These are phyloP conservation scores for Ceratocystis huliohia DNA, from an alignment of 2,329 filamentous ascomycete genomes.

Conservation along the genomic window DNA sequence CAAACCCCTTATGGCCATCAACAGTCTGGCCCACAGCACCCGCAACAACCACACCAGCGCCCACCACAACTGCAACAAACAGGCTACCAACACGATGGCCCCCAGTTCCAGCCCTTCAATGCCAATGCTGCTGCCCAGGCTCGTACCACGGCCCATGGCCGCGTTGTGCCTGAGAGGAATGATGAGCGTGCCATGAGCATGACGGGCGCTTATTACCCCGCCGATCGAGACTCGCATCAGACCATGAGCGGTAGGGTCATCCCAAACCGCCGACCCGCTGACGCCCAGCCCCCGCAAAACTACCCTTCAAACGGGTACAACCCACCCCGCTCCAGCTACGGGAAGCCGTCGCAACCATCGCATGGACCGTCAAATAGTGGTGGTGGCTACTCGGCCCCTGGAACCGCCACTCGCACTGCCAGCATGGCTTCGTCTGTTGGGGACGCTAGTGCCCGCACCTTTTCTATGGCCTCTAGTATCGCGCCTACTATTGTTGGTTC, in stretches of 20 bases:
- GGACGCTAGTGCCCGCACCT: slow-evolving; percentile 47
- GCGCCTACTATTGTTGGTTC: slow-evolving; percentile 55
- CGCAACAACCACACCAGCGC: slow-evolving; percentile 33
- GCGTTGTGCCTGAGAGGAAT: slow-evolving; percentile 79
- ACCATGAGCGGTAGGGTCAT: slow-evolving; percentile 90
- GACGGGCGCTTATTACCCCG: slow-evolving; percentile 57
- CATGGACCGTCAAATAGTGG: slow-evolving; percentile 28
- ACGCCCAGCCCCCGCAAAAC: slow-evolving; percentile 25
- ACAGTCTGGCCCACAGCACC: slow-evolving; percentile 36
- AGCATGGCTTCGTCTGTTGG: slow-evolving; percentile 47
- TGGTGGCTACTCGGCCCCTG: slow-evolving; percentile 35
- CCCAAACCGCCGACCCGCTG: slow-evolving; percentile 50
- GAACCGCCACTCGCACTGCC: slow-evolving; percentile 44
- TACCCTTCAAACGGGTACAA: slow-evolving; percentile 17
- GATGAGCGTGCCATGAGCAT: slow-evolving; percentile 95
- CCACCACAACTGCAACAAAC: slow-evolving; percentile 37
- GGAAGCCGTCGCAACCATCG: slow-evolving; percentile 25
- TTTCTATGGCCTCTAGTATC: slow-evolving; percentile 87
- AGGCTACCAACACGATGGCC: slow-evolving; percentile 4
- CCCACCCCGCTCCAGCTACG: slow-evolving; percentile 27
- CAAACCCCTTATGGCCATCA: slow-evolving; percentile 49
- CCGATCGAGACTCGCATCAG: slow-evolving; percentile 69
- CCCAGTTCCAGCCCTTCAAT: slow-evolving; percentile 19
- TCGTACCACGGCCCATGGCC: slow-evolving; percentile 78
- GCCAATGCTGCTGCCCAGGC: slow-evolving; percentile 33